Conservation (phyloP, 2,329 filamentous ascomycete species). For the Aspergillus sergii region DNA sequence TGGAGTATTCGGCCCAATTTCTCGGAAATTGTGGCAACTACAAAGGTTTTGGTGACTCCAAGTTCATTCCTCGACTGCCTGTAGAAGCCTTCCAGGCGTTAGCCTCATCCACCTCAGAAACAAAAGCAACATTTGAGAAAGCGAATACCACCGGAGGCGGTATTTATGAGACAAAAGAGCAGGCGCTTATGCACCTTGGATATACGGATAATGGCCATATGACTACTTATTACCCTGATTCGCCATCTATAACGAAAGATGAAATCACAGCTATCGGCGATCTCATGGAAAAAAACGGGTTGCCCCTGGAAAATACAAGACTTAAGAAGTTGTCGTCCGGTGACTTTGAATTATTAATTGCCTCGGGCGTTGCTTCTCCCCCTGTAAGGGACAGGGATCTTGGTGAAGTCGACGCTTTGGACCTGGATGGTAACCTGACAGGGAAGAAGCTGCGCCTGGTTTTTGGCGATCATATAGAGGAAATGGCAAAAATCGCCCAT, state of each 20-base stretch:
- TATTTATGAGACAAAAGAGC: conserved; percentile 69
- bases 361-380: conserved; percentile 65
- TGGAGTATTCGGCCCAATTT: conserved; percentile 78
- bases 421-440: conserved; percentile 61
- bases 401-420: conserved; percentile 65
- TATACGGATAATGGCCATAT: conserved; percentile 75
- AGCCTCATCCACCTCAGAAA: conserved; percentile 61
- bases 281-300: conserved; percentile 70
- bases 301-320: conserved; percentile 75
- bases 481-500: conserved; percentile 69
- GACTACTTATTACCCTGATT: conserved; percentile 81
- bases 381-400: conserved; percentile 68
- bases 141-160: conserved; percentile 62
- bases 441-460: conserved; percentile 71
- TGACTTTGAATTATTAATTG: conserved; percentile 73
- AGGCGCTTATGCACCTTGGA: conserved; percentile 72
- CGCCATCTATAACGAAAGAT: conserved; percentile 69
- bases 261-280: conserved; percentile 74
- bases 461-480: conserved; percentile 72
- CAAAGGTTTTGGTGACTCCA: conserved; percentile 83
- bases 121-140: conserved; percentile 65
- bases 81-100: conserved; percentile 67
- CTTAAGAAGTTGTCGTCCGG: conserved; percentile 67
- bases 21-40: conserved; percentile 82
- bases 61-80: conserved; percentile 74